These are phyloP conservation scores for Trichoderma sp. DNA, from an alignment of 2,329 filamentous ascomycete genomes.

Conservation along the genomic window DNA sequence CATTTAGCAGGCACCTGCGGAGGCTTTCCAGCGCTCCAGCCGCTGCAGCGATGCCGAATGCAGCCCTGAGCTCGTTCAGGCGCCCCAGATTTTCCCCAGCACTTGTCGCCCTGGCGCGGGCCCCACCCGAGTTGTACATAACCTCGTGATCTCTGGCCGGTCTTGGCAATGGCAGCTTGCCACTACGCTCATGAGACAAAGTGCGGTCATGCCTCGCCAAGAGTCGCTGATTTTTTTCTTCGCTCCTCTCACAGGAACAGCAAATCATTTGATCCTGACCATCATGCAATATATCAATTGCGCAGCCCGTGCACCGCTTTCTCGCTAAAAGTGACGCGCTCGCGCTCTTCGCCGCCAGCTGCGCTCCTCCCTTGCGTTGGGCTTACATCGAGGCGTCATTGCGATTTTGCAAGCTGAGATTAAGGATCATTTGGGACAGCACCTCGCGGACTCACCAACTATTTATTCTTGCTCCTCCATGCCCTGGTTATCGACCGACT, in stretches of 20 bases:
- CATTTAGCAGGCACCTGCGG: neutral
- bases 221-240: neutral
- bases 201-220: conserved; percentile 1
- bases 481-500: conserved; percentile 6
- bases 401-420: neutral
- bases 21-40: conserved; percentile 2
- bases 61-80: neutral
- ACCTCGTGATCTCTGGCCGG: conserved; percentile 27
- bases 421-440: neutral
- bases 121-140: conserved; percentile 25
- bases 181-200: conserved; percentile 23
- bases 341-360: neutral
- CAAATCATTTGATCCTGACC: neutral
- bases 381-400: neutral
- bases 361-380: conserved; percentile 11
- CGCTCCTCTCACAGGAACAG: neutral
- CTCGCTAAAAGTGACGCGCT: conserved; percentile 9
- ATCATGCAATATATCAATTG: conserved; percentile 1
- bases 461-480: conserved; percentile 5
- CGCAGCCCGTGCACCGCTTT: neutral
- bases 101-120: neutral
- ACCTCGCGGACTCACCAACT: neutral
- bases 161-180: neutral
- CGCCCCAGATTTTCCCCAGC: conserved; percentile 26
- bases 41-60: conserved; percentile 4